Evolutionary conservation across 75 land plant species (phyloP).

Genomic region (Cryptomeria japonica): DNA sequence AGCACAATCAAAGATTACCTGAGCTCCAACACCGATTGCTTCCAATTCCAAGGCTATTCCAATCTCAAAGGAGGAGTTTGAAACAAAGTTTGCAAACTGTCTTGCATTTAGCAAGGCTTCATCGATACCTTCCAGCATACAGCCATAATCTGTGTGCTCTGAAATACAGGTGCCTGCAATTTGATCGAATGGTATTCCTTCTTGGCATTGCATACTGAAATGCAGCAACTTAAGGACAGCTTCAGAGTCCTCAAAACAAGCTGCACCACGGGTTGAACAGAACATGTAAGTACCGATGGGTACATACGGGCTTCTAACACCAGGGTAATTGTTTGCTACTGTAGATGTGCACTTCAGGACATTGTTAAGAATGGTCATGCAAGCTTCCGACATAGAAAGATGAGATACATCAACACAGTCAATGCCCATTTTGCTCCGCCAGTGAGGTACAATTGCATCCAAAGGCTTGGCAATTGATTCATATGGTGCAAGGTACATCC

Average conservation of each 20-base stretch:
- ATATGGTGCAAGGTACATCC: too few relatives aligned
- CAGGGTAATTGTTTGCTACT: background rate
- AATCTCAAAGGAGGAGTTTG: background rate
- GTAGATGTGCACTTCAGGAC: background rate
- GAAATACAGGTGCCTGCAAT: background rate
- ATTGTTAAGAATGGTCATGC: background rate
- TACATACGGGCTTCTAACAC: constrained; percentile 40
- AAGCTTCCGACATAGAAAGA: background rate
- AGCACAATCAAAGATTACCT: background rate
- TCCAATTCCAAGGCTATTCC: background rate
- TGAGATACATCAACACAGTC: background rate
- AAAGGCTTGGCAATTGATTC: constrained; percentile 1
- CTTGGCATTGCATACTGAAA: background rate
- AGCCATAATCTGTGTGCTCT: constrained; percentile 2
- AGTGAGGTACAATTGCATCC: constrained; percentile 24
- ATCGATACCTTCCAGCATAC: background rate
- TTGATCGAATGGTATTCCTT: background rate
- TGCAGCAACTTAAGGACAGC: constrained; percentile 52
- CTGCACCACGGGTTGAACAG: constrained; percentile 25
- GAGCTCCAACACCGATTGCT: background rate
- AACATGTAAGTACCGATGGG: constrained; percentile 62
- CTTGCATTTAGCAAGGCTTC: background rate
- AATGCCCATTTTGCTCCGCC: constrained; percentile 12
- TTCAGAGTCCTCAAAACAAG: constrained; percentile 34
- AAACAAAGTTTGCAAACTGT: background rate